phyloP scores from a whole-genome alignment of 208 protist species.

The Wallacemonas sp. region DNA sequence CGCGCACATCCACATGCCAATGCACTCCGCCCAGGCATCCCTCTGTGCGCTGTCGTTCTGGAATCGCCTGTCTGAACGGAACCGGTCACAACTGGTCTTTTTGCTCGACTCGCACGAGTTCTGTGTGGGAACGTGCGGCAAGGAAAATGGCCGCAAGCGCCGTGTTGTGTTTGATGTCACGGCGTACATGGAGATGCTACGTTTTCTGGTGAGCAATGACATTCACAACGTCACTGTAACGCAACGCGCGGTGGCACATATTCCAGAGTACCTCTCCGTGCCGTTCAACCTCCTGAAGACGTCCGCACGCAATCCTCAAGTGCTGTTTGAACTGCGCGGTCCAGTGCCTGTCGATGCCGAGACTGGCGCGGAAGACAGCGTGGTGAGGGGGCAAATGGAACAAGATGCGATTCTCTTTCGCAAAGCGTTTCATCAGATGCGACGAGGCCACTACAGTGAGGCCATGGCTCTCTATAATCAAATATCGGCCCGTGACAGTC shows the following conservation, averaged over 20 bases:
- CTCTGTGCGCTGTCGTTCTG: constrained; percentile 47
- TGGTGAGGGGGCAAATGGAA: constrained; percentile 14
- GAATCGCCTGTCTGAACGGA: constrained; percentile 20
- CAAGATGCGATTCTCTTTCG: constrained; percentile 35
- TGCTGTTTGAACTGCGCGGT: constrained; percentile 49
- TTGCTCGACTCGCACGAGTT: constrained; percentile 59
- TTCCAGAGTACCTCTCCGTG: constrained; percentile 35
- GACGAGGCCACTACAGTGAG: constrained; percentile 36
- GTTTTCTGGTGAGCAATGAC: neutral
- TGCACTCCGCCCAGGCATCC: constrained; percentile 48
- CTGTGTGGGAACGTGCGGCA: constrained; percentile 52
- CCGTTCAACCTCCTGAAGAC: constrained; percentile 35
- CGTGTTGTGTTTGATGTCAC: constrained; percentile 27
- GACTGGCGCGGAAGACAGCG: neutral
- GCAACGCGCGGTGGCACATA: constrained; percentile 36
- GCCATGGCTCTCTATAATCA: constrained; percentile 32
- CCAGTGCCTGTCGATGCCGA: neutral
- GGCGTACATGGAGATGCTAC: constrained; percentile 10
- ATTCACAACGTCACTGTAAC: constrained; percentile 39
- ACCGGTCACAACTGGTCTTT: constrained; percentile 22
- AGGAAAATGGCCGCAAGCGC: constrained; percentile 18
- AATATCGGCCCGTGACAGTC: constrained; percentile 23
- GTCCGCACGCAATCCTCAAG: constrained; percentile 21
- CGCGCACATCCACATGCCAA: constrained; percentile 42
- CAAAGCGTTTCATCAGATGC: constrained; percentile 59